Conservation (phyloP, 352 stramenopile species). For the Phytophthora sansomeana region DNA sequence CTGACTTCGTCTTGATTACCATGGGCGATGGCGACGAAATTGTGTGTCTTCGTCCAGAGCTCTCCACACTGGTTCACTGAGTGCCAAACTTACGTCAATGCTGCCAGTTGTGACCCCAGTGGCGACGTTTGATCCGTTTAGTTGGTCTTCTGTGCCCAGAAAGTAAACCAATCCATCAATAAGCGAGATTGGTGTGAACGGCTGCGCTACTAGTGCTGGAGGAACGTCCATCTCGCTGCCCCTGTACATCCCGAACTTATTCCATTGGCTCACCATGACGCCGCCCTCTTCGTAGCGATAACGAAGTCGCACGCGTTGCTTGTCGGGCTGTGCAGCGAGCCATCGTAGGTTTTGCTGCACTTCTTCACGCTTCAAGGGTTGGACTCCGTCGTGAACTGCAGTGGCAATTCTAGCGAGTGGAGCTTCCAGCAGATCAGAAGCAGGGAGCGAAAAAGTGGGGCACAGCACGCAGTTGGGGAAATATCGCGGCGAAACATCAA, state of each 20-base stretch:
- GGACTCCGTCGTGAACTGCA: constrained; percentile 12
- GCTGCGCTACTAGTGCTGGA: constrained; percentile 24
- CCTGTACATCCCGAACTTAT: constrained; percentile 39
- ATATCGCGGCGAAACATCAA: constrained; percentile 27
- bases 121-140: not conserved
- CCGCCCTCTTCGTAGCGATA: constrained; percentile 25
- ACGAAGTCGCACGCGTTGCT: constrained; percentile 20
- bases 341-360: constrained; percentile 24
- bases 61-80: constrained; percentile 15
- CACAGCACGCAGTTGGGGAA: constrained; percentile 35
- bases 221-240: constrained; percentile 24
- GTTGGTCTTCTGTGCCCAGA: constrained; percentile 33
- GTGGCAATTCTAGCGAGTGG: constrained; percentile 9
- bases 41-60: constrained; percentile 1
- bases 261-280: constrained; percentile 35
- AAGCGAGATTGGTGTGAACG: constrained; percentile 35
- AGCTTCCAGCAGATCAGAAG: constrained; percentile 12
- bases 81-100: constrained; percentile 20
- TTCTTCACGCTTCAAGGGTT: constrained; percentile 8
- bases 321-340: constrained; percentile 31
- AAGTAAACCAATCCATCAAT: constrained; percentile 38
- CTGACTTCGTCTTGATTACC: not conserved
- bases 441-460: constrained; percentile 26
- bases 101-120: constrained; percentile 11
- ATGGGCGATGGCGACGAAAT: constrained; percentile 2